Percentiles rank a stretch among this genome's conserved stretches.
Evolutionary conservation across 1,284 basidiomycete genomes (phyloP).

Genomic region (Rhodotorula sp.): DNA sequence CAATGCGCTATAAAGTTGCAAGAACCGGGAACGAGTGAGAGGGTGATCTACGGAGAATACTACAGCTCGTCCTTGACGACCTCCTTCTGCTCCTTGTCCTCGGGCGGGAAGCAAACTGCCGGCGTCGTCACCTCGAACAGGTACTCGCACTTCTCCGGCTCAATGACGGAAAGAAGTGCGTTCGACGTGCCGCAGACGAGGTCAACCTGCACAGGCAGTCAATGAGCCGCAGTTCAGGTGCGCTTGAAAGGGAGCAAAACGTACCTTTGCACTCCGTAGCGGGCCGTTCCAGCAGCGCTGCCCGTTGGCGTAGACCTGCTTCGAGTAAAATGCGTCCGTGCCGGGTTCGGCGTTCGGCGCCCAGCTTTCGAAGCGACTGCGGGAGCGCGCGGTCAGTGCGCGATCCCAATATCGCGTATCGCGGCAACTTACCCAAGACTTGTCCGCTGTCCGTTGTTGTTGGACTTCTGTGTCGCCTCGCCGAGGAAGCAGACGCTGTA

Average conservation of each 20-base stretch:
- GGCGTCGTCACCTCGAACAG: constrained; percentile 83
- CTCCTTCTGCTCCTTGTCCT: background rate
- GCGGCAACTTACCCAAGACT: constrained; percentile 71
- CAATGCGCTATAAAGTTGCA: background rate
- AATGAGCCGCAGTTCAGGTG: background rate
- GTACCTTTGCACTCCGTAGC: constrained; percentile 72
- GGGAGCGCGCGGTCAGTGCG: background rate
- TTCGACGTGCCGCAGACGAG: constrained; percentile 86
- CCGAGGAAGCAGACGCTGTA: constrained; percentile 96
- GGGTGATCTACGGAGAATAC: background rate
- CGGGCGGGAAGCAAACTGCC: constrained; percentile 65
- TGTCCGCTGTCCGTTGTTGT: constrained; percentile 74
- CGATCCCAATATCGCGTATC: background rate
- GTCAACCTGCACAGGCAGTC: constrained; percentile 60
- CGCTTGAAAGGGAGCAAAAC: constrained; percentile 17
- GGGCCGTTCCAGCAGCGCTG: constrained; percentile 93
- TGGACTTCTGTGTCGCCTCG: constrained; percentile 82
- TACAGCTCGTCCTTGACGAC: constrained; percentile 32
- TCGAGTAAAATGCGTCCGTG: constrained; percentile 71
- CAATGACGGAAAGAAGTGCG: constrained; percentile 73
- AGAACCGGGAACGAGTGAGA: background rate
- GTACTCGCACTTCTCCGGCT: constrained; percentile 98
- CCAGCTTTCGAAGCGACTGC: constrained; percentile 75
- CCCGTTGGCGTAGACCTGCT: constrained; percentile 78
- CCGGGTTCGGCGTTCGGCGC: constrained; percentile 64